phyloP scores from a whole-genome alignment of 177 flowering plant genomes.

The Vitis hybrid region DNA sequence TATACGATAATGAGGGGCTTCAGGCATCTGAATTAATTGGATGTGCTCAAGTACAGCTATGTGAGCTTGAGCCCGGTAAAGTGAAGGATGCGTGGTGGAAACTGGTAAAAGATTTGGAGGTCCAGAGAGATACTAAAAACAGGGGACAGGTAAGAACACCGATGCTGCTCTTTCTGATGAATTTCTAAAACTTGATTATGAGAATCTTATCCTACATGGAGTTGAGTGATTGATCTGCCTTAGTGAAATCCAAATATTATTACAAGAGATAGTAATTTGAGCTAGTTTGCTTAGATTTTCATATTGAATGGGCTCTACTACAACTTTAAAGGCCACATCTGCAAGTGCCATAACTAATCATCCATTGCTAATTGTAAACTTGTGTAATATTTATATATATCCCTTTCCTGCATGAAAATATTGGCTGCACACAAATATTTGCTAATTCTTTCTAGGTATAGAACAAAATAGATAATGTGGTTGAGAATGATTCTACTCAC shows the following conservation, averaged over 20 bases:
- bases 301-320: not conserved
- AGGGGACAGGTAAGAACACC: slow-evolving; percentile 78
- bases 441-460: too few relatives aligned
- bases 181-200: not conserved
- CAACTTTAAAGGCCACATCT: too few relatives aligned
- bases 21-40: slow-evolving; percentile 92
- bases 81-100: slow-evolving; percentile 98
- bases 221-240: not conserved
- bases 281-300: not conserved
- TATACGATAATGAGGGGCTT: slow-evolving; percentile 90
- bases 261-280: not conserved
- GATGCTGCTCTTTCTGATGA: not conserved
- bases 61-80: slow-evolving; percentile 88
- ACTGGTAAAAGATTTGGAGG: slow-evolving; percentile 91
- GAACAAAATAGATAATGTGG: too few relatives aligned
- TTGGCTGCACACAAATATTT: too few relatives aligned
- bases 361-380: too few relatives aligned
- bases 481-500: too few relatives aligned
- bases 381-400: too few relatives aligned
- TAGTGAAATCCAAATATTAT: not conserved
- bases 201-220: not conserved
- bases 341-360: too few relatives aligned
- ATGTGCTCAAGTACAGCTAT: slow-evolving; percentile 69
- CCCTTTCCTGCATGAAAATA: too few relatives aligned
- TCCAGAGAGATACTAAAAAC: slow-evolving; percentile 87